Evolutionary conservation across 2,329 filamentous ascomycete genomes (phyloP).

Genomic region (Nothophoma quercina): DNA sequence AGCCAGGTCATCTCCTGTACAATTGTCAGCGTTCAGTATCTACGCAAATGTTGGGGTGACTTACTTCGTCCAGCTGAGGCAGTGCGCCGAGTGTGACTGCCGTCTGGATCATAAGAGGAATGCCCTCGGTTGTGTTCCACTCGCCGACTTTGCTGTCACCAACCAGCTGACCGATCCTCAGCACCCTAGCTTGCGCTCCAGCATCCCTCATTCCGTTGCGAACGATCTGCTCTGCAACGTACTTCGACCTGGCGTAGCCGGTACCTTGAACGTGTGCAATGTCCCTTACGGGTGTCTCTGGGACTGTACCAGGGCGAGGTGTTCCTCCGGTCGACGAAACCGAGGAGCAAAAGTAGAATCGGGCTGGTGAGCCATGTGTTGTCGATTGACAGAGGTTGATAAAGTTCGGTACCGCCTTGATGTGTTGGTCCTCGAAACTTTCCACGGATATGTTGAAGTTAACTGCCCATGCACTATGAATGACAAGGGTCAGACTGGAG

Average conservation of each 20-base stretch:
- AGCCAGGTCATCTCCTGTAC: constrained; percentile 47
- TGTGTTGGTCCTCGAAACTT: constrained; percentile 58
- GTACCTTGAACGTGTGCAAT: constrained; percentile 56
- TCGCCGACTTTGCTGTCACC: constrained; percentile 56
- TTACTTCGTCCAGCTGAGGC: constrained; percentile 53
- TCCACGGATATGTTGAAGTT: constrained; percentile 64
- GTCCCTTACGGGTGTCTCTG: constrained; percentile 49
- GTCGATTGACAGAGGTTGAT: constrained; percentile 50
- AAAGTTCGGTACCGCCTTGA: constrained; percentile 56
- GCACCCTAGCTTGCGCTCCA: constrained; percentile 41
- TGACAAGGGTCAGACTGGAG: constrained; percentile 50
- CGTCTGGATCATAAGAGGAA: constrained; percentile 59
- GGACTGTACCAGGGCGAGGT: constrained; percentile 44
- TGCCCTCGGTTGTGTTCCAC: constrained; percentile 61
- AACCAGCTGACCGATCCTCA: constrained; percentile 57
- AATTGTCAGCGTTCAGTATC: no score
- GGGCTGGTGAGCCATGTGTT: constrained; percentile 43
- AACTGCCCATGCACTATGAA: constrained; percentile 64
- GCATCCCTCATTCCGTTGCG: constrained; percentile 24
- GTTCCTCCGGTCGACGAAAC: constrained; percentile 54
- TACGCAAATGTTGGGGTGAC: no score
- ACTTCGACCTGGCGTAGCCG: constrained; percentile 62
- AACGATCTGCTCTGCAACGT: constrained; percentile 58
- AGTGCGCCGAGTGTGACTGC: constrained; percentile 57
- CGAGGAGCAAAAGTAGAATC: constrained; percentile 57